These are phyloP conservation scores for Eimeria acervulina DNA, from an alignment of 169 alveolate genomes.

Conservation along the genomic window DNA sequence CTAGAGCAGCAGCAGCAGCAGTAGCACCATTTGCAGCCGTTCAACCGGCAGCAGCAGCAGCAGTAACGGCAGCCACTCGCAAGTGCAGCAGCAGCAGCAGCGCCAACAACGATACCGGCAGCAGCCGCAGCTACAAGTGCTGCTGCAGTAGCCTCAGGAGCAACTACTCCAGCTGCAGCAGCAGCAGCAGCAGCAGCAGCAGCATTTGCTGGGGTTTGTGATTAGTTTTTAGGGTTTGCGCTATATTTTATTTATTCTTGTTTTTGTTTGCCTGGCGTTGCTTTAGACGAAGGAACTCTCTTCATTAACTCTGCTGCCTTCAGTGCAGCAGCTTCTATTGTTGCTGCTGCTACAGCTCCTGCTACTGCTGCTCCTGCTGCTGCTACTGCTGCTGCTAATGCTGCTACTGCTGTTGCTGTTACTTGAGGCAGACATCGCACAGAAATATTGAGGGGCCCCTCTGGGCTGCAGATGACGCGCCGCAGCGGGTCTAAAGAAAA, in stretches of 20 bases:
- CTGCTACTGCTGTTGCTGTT: slow-evolving; percentile 27
- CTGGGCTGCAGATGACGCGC: not conserved
- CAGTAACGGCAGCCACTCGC: too few species aligned
- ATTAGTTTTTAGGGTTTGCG: too few species aligned
- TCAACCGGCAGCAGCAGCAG: not conserved
- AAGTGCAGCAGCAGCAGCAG: too few species aligned
- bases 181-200: not conserved
- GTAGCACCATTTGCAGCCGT: not conserved
- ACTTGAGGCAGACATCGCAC: not conserved
- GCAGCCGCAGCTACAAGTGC: too few species aligned
- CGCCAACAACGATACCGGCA: too few species aligned
- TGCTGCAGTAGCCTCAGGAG: not conserved
- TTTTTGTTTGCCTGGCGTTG: too few species aligned
- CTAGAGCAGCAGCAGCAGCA: not conserved
- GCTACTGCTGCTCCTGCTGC: not conserved
- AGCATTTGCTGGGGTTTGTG: too few species aligned
- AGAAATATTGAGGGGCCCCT: not conserved
- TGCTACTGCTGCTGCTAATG: slow-evolving; percentile 47
- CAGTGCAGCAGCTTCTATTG: too few species aligned
- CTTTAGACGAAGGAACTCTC: too few species aligned
- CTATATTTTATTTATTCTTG: too few species aligned
- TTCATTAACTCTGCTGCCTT: too few species aligned
- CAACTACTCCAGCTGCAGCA: not conserved
- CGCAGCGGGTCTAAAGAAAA: too few species aligned
- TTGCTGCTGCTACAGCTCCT: not conserved